These are phyloP conservation scores for Sphaerulina musiva DNA, from an alignment of 2,329 filamentous ascomycete species.

Conservation along the genomic window DNA sequence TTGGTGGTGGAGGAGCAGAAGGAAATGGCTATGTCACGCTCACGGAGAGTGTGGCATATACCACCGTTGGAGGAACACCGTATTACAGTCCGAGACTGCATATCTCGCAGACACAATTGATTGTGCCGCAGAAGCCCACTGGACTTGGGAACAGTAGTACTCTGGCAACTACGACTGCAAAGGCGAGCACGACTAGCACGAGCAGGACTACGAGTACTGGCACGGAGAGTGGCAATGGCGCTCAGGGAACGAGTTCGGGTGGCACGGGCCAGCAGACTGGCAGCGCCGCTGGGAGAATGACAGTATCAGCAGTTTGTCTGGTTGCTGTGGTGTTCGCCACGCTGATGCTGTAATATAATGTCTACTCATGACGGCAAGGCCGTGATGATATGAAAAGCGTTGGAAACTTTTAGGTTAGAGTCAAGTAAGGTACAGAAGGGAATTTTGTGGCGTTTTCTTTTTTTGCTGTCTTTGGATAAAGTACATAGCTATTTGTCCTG, in stretches of 20 bases:
- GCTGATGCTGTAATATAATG: not conserved
- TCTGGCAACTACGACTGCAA: not conserved
- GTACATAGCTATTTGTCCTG: not conserved
- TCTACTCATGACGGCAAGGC: not conserved
- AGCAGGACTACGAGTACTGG: not conserved
- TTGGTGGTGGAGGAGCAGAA: not conserved
- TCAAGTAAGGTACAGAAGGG: no score
- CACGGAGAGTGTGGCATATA: not conserved
- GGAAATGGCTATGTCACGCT: not conserved
- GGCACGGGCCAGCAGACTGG: not conserved
- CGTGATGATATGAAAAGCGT: not conserved
- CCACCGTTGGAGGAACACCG: not conserved
- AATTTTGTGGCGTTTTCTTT: no score
- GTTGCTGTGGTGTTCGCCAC: not conserved
- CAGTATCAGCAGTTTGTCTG: not conserved
- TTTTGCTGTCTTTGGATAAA: no score
- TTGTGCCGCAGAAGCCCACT: not conserved
- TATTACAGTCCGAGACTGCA: slow-evolving; percentile 3
- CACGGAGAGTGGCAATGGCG: not conserved
- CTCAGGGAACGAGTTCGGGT: not conserved
- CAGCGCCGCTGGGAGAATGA: not conserved
- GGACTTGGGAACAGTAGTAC: not conserved
- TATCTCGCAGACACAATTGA: not conserved
- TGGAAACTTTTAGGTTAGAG: not conserved
- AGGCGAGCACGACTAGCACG: not conserved